Evolutionary conservation across 2,329 filamentous ascomycete genomes (phyloP), one percentile per base, ranked within the genome.

Genomic region (Myriosclerotinia curreyana): DNA sequence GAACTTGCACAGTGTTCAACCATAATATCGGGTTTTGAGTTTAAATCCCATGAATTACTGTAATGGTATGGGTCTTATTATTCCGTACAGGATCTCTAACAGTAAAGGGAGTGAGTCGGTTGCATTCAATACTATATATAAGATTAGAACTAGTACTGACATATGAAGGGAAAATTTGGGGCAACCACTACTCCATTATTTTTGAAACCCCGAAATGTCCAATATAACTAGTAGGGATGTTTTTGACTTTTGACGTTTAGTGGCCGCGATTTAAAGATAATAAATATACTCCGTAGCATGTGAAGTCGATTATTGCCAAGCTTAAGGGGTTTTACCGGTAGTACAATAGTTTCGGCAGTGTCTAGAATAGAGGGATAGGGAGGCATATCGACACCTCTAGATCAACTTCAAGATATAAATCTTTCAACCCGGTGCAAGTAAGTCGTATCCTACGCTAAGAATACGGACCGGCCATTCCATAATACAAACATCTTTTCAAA

Each of bases 1-100:
- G 60, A 20, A 38, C 25, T 17, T 44, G 40, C 22, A 48, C 22
- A n/a, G 15, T 58, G 51, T 58, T 58, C 51, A 58, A 58, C 60
- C 60, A 62, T 62, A 51, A 56, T 62, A 36, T 38, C 5, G 42
- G 42, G n/a, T 9, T 31, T 31, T 17, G 40, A 20, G 12, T 42
- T 42, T 20, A 15, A 42, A 44, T 56, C 20, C 25, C 25, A 44
- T n/a, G 9, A n/a, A 44, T 34, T 38, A 38, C 34, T 53, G 51
- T 36, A 34, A 56, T 7, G 20, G 40, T 44, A 54, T 40, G 52
- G 22, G 25, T 54, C 36, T n/a, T 25, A 20, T n/a, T 25, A 20
- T 54, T 17, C 22, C 36, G 15, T 40, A 38, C 25, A 40, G 28
- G 28, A 31, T 31, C 28, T 54, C n/a, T 15, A n/a, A 28, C 14